phyloP scores from a whole-genome alignment of 2,329 filamentous ascomycete species.

The Paraconiothyrium brasiliense region DNA sequence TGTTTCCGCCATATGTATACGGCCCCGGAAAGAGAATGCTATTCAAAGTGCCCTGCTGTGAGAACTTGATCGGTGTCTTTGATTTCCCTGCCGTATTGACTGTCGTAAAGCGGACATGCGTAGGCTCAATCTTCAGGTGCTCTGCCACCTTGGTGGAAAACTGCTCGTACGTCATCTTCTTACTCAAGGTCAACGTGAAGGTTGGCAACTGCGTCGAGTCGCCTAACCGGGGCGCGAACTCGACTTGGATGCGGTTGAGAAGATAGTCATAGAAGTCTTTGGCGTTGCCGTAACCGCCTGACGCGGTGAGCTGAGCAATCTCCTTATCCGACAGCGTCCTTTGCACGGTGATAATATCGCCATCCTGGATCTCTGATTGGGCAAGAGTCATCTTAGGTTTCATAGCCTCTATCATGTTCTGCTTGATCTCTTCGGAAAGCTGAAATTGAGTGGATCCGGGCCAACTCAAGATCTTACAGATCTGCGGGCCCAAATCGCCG shows the following conservation, averaged over 20 bases:
- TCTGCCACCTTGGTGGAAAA: conserved; percentile 85
- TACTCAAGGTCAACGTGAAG: conserved; percentile 82
- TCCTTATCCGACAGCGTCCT: conserved; percentile 64
- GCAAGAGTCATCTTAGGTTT: conserved; percentile 90
- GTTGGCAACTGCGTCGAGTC: conserved; percentile 65
- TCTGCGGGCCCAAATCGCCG: conserved; percentile 79
- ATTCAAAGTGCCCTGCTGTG: conserved; percentile 72
- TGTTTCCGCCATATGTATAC: conserved; percentile 74
- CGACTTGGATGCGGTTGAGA: conserved; percentile 80
- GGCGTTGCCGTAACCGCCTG: conserved; percentile 70
- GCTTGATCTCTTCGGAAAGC: conserved; percentile 97
- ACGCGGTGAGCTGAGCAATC: conserved; percentile 38
- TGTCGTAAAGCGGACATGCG: conserved; percentile 90
- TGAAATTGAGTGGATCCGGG: conserved; percentile 74
- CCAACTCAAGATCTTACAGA: conserved; percentile 88
- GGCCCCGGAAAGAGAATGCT: conserved; percentile 78
- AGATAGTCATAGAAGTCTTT: conserved; percentile 94
- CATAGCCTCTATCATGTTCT: conserved; percentile 94
- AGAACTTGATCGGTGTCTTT: conserved; percentile 80
- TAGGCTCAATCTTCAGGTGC: conserved; percentile 78
- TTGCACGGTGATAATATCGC: conserved; percentile 97
- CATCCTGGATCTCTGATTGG: conserved; percentile 93
- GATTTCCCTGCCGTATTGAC: conserved; percentile 83
- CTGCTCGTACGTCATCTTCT: conserved; percentile 89
- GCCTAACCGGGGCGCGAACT: conserved; percentile 75